These are phyloP conservation scores for Paspalum vaginatum DNA, from an alignment of 176 grass and related monocot species.

Conservation along the genomic window DNA sequence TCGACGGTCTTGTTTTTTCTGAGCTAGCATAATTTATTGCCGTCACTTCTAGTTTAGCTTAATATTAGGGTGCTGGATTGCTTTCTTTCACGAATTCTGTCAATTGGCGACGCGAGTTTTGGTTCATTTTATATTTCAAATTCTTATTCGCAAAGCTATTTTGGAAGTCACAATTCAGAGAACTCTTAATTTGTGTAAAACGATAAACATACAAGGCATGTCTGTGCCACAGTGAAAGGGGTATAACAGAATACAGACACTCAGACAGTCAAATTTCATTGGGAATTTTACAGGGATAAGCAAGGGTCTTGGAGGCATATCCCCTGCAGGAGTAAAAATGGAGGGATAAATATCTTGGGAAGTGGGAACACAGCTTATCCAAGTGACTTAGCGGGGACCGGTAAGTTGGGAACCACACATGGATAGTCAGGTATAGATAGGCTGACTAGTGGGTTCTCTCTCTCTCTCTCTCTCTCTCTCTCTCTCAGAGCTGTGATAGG, in stretches of 20 bases:
- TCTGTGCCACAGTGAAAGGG: background rate
- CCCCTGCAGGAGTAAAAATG: slow-evolving; percentile 18
- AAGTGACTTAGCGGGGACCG: slow-evolving; percentile 45
- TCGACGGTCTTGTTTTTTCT: background rate
- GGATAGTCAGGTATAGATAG: slow-evolving; percentile 41
- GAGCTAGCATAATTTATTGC: background rate
- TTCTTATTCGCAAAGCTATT: slow-evolving; percentile 8
- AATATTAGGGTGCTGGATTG: background rate
- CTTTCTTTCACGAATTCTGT: slow-evolving; percentile 13
- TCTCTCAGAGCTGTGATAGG: slow-evolving; percentile 16
- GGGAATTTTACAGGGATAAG: slow-evolving; percentile 29
- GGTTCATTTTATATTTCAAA: background rate
- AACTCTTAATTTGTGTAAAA: background rate
- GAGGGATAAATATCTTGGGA: slow-evolving; percentile 38
- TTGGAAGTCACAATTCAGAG: background rate
- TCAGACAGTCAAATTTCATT: background rate
- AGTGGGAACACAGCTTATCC: slow-evolving; percentile 44
- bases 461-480: slow-evolving; percentile 26
- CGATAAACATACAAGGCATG: background rate
- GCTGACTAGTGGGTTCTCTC: slow-evolving; percentile 31
- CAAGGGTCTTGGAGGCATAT: slow-evolving; percentile 4
- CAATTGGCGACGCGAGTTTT: background rate
- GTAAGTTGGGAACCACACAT: slow-evolving; percentile 48
- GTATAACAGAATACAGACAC: background rate
- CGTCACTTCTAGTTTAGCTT: slow-evolving; percentile 18